These are phyloP conservation scores for Calonectria ilicicola DNA, from an alignment of 2,329 filamentous ascomycete species.

Conservation along the genomic window DNA sequence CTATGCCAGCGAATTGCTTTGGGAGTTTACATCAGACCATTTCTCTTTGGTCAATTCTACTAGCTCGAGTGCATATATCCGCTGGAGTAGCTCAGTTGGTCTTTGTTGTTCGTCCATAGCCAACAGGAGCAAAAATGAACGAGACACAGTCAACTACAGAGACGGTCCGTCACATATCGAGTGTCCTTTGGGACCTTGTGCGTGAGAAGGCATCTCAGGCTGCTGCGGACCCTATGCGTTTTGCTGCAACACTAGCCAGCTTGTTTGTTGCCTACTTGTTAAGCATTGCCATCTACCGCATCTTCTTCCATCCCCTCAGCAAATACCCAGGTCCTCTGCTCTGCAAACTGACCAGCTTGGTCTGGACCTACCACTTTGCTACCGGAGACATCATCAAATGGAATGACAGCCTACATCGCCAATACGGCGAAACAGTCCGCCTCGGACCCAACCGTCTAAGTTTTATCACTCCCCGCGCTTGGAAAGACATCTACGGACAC, in stretches of 20 bases:
- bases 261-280: neutral
- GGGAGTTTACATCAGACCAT: no score
- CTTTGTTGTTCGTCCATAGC: no score
- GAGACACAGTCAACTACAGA: neutral
- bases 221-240: neutral
- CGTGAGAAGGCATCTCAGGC: neutral
- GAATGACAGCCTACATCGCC: neutral
- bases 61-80: no score
- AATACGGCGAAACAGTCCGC: neutral
- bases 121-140: no score
- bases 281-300: neutral
- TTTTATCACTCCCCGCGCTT: neutral
- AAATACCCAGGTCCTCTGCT: neutral
- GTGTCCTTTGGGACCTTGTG: neutral
- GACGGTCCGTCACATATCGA: neutral
- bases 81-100: no score
- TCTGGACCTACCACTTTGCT: neutral
- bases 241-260: neutral
- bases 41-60: no score
- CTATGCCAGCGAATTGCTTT: no score
- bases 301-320: neutral
- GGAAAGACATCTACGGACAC: neutral
- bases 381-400: neutral
- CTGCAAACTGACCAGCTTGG: neutral
- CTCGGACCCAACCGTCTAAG: neutral